phyloP scores from a whole-genome alignment of 83 land plant species.

The Thuja plicata region DNA sequence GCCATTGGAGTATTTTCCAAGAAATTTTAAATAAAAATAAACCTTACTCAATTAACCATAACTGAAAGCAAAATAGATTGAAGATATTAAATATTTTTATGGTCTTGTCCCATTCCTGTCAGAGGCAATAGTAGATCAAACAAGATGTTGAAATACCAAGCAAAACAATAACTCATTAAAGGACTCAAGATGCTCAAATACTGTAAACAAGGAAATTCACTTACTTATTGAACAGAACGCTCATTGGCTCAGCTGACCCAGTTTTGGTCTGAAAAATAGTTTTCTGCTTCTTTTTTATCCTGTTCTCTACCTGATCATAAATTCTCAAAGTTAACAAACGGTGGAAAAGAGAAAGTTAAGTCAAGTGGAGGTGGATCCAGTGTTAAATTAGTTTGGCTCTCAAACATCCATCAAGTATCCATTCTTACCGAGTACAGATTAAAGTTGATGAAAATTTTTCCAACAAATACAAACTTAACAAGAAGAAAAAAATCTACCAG shows the following conservation, averaged over 20 bases:
- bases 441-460: not conserved
- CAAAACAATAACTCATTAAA: not conserved
- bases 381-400: not conserved
- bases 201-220: not conserved
- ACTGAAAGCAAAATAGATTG: not conserved
- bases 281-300: conserved; percentile 1
- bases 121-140: not conserved
- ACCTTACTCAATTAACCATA: not conserved
- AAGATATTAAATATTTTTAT: not conserved
- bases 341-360: not conserved
- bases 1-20: not conserved
- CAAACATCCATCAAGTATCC: not conserved
- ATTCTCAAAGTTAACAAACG: not conserved
- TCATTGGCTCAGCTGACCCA: conserved; percentile 4
- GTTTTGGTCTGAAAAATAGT: not conserved
- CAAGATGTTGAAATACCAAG: not conserved
- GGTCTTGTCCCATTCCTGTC: not conserved
- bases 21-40: not conserved
- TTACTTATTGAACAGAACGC: not conserved
- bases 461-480: not conserved
- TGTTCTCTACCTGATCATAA: conserved; percentile 3
- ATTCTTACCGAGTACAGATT: not conserved
- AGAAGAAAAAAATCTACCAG: not conserved
- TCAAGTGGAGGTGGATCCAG: not conserved
- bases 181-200: not conserved